Conservation (phyloP, 177 flowering plant genomes). For the Tripterygium wilfordii region DNA sequence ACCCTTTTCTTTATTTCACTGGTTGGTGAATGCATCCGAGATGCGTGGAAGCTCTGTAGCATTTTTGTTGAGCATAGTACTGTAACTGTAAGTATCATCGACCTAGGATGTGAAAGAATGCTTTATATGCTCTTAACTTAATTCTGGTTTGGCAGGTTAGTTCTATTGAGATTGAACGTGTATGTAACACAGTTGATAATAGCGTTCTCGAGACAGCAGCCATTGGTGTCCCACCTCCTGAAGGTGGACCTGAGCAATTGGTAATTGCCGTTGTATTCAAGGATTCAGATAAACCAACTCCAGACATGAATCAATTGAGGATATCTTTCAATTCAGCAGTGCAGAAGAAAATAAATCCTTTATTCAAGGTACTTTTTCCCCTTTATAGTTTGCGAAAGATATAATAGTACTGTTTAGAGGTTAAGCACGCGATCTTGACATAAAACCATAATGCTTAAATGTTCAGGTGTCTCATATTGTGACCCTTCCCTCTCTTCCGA, state of each 20-base stretch:
- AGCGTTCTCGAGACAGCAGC: constrained; percentile 85
- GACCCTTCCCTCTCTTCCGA: no score
- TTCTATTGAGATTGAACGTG: constrained; percentile 92
- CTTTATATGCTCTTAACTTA: constrained; percentile 3
- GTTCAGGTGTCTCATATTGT: no score
- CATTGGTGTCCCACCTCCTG: constrained; percentile 76
- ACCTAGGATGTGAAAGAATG: neutral
- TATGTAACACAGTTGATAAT: constrained; percentile 57
- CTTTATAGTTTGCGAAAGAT: no score
- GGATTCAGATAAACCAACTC: constrained; percentile 21
- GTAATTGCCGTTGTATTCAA: constrained; percentile 75
- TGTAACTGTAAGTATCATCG: no score
- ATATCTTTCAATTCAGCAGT: constrained; percentile 60
- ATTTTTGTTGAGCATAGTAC: no score
- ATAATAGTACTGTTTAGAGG: no score
- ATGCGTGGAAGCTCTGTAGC: no score
- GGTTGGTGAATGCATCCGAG: no score
- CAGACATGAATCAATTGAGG: constrained; percentile 45
- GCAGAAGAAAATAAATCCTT: constrained; percentile 81
- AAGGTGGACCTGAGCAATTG: constrained; percentile 92
- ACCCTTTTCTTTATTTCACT: no score
- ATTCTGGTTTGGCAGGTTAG: constrained; percentile 58
- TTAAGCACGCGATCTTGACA: no score
- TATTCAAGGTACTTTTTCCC: constrained; percentile 60
- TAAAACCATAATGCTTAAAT: no score